These are phyloP conservation scores for Dendryphion nanum DNA, from an alignment of 2,329 filamentous ascomycete genomes.

Conservation along the genomic window DNA sequence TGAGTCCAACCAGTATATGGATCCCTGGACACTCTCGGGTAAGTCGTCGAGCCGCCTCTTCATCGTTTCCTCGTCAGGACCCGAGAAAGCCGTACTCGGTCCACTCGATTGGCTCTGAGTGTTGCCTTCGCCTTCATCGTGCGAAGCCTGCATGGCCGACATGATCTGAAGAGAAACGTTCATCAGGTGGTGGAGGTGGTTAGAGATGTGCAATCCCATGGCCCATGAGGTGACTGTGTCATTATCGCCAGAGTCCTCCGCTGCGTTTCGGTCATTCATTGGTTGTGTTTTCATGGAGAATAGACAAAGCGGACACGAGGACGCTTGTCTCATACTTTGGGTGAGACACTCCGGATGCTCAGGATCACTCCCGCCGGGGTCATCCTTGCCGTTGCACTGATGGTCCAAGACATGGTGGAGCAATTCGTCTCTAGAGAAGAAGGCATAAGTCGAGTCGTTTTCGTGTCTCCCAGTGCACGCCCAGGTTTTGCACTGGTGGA, in stretches of 20 bases:
- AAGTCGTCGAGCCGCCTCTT: constrained; percentile 2
- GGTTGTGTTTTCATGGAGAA: too few species aligned
- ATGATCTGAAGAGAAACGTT: not conserved
- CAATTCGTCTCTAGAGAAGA: too few species aligned
- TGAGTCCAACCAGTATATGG: too few species aligned
- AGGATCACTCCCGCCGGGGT: constrained; percentile 14
- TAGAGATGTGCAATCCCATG: not conserved
- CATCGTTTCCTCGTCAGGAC: not conserved
- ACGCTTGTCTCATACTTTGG: too few species aligned
- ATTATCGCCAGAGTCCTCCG: not conserved
- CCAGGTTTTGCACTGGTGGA: too few species aligned
- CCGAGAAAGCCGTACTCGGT: constrained; percentile 13
- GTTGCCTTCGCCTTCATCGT: constrained; percentile 1
- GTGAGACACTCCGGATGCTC: too few species aligned
- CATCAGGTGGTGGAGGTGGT: not conserved
- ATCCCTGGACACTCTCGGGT: too few species aligned
- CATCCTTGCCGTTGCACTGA: too few species aligned
- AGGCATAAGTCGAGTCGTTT: too few species aligned
- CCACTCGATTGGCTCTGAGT: constrained; percentile 13
- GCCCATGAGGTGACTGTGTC: not conserved
- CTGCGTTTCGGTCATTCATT: too few species aligned
- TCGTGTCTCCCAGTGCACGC: too few species aligned
- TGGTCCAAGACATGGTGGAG: too few species aligned
- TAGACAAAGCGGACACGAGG: not conserved
- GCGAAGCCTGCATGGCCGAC: not conserved